These are phyloP conservation scores for Leucaena leucocephala DNA, from an alignment of 306 rosid genomes.

Conservation along the genomic window DNA sequence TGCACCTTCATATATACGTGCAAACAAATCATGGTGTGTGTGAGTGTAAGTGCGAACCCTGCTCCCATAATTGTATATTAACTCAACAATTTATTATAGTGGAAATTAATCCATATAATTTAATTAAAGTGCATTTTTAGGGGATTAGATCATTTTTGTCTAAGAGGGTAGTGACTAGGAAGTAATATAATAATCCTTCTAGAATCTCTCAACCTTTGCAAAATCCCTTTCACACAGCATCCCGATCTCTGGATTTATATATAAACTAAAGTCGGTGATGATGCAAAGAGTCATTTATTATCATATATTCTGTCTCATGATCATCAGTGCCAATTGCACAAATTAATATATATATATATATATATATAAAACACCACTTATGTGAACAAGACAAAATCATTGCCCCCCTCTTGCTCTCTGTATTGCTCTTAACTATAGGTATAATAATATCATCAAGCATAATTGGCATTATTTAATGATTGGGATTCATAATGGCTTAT, in stretches of 20 bases:
- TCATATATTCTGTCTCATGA: neutral
- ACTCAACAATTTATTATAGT: neutral
- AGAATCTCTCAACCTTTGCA: neutral
- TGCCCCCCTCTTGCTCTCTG: neutral
- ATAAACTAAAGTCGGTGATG: too few relatives aligned
- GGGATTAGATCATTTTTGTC: too few relatives aligned
- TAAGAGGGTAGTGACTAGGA: neutral
- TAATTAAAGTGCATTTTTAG: neutral
- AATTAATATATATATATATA: neutral
- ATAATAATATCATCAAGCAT: neutral
- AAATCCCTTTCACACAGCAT: constrained; percentile 9
- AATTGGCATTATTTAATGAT: neutral
- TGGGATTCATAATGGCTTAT: neutral
- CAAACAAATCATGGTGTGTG: too few relatives aligned
- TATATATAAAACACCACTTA: neutral
- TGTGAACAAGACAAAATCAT: constrained; percentile 10
- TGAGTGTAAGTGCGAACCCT: too few relatives aligned
- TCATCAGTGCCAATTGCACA: constrained; percentile 1
- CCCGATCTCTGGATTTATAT: neutral
- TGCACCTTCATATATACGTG: too few relatives aligned
- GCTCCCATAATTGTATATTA: too few relatives aligned
- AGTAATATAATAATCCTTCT: neutral
- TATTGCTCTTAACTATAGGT: neutral
- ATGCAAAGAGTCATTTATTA: neutral
- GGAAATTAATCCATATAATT: neutral